phyloP scores from a whole-genome alignment of 2,329 filamentous ascomycete genomes.

The Ilyonectria mors-panacis region DNA sequence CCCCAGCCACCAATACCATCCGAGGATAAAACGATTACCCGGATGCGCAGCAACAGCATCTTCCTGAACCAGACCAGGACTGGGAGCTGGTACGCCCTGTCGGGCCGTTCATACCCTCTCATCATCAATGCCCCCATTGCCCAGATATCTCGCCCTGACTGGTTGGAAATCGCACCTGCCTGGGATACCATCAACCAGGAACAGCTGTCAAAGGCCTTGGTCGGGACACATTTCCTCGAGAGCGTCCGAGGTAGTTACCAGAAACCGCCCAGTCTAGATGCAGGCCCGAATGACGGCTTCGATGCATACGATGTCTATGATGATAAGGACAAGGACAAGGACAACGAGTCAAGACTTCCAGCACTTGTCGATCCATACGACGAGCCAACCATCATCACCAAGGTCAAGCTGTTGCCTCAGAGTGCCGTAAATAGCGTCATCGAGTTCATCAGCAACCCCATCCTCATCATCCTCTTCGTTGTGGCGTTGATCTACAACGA shows the following conservation, averaged over 20 bases:
- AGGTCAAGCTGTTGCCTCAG: constrained; percentile 65
- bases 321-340: constrained; percentile 53
- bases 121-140: constrained; percentile 77
- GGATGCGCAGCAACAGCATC: constrained; percentile 74
- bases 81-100: constrained; percentile 96
- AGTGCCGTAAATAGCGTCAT: constrained; percentile 65
- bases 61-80: constrained; percentile 89
- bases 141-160: constrained; percentile 61
- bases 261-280: constrained; percentile 57
- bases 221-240: constrained; percentile 80
- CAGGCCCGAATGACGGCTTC: constrained; percentile 46
- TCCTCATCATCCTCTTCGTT: constrained; percentile 63
- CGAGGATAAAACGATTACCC: constrained; percentile 63
- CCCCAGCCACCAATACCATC: constrained; percentile 83
- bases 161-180: constrained; percentile 60
- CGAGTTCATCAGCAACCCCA: constrained; percentile 71
- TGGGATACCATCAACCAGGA: constrained; percentile 58
- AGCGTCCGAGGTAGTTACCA: constrained; percentile 49
- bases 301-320: constrained; percentile 41
- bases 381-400: constrained; percentile 62
- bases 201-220: constrained; percentile 73
- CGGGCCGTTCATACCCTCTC: constrained; percentile 86
- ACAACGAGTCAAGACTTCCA: constrained; percentile 54
- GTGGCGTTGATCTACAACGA: constrained; percentile 60
- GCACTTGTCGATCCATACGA: constrained; percentile 49